These are phyloP conservation scores for Pisolithus orientalis DNA, from an alignment of 768 basidiomycete species.

Conservation along the genomic window DNA sequence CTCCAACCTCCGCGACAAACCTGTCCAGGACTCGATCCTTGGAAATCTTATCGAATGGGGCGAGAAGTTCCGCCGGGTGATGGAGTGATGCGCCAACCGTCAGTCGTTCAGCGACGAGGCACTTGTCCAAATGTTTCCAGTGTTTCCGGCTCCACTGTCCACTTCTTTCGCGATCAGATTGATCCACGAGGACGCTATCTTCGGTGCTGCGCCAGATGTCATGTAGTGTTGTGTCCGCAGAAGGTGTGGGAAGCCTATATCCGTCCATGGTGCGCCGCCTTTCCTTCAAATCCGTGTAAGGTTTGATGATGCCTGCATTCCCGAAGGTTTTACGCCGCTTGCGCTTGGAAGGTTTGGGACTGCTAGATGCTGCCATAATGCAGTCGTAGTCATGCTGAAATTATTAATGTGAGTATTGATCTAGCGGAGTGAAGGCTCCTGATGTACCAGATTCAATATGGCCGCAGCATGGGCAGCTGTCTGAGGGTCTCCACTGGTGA, in stretches of 20 bases:
- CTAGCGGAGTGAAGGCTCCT: background rate
- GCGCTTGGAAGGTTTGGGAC: conserved; percentile 25
- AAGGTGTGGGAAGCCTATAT: conserved; percentile 21
- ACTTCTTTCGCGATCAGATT: conserved; percentile 13
- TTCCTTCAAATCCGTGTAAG: conserved; percentile 7
- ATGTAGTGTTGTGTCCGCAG: conserved; percentile 25
- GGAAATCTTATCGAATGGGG: conserved; percentile 45
- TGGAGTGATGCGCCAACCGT: conserved; percentile 33
- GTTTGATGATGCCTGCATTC: conserved; percentile 27
- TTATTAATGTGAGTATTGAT: background rate
- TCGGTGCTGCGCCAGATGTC: conserved; percentile 26
- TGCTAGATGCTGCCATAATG: conserved; percentile 35
- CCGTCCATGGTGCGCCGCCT: conserved; percentile 9
- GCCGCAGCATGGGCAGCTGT: conserved; percentile 92
- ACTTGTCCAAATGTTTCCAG: conserved; percentile 76
- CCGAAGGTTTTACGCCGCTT: conserved; percentile 33
- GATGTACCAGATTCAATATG: conserved; percentile 75
- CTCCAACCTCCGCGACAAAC: conserved; percentile 48
- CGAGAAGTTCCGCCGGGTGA: conserved; percentile 33
- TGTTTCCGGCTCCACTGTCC: conserved; percentile 65
- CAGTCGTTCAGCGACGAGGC: conserved; percentile 67
- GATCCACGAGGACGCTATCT: conserved; percentile 24
- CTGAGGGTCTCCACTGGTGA: conserved; percentile 76
- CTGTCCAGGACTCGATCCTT: conserved; percentile 54
- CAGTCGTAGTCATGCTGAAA: conserved; percentile 84